phyloP scores from a whole-genome alignment of 208 protist genomes.

The Acanthamoeba comandoni region DNA sequence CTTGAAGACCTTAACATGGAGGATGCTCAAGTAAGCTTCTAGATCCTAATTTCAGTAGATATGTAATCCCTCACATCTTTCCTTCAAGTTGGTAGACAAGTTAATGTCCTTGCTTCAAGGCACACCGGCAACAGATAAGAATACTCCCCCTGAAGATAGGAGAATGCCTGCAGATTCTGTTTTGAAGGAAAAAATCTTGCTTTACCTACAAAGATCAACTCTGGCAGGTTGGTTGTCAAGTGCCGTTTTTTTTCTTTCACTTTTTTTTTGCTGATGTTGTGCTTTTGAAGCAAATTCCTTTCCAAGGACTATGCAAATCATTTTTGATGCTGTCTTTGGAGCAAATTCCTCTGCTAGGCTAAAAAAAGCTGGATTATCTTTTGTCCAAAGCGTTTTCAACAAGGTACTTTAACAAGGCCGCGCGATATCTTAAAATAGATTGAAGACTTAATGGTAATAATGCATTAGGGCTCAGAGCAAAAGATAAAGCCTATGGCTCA shows the following conservation, averaged over 20 bases:
- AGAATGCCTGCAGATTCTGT: constrained; percentile 32
- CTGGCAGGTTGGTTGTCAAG: constrained; percentile 21
- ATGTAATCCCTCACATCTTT: neutral
- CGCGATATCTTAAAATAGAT: no score
- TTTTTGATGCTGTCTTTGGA: constrained; percentile 73
- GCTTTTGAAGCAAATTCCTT: constrained; percentile 29
- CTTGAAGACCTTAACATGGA: constrained; percentile 65
- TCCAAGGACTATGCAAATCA: constrained; percentile 66
- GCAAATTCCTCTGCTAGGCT: constrained; percentile 22
- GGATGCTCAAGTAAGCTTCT: constrained; percentile 35
- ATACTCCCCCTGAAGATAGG: constrained; percentile 48
- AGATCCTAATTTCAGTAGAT: neutral
- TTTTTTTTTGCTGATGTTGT: neutral
- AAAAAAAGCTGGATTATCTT: constrained; percentile 54
- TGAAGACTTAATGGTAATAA: neutral
- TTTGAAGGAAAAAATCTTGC: constrained; percentile 57
- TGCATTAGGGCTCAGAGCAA: constrained; percentile 9
- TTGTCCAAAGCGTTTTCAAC: constrained; percentile 29
- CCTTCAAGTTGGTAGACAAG: constrained; percentile 6
- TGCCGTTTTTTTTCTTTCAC: neutral
- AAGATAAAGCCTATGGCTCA: constrained; percentile 58
- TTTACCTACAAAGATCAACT: constrained; percentile 55
- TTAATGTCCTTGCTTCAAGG: constrained; percentile 68
- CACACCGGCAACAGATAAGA: constrained; percentile 61
- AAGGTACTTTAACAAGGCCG: neutral